Base-by-base conservation (phyloP, 2,329 filamentous ascomycete genomes). In the Gnomoniopsis smithogilvyi region DNA sequence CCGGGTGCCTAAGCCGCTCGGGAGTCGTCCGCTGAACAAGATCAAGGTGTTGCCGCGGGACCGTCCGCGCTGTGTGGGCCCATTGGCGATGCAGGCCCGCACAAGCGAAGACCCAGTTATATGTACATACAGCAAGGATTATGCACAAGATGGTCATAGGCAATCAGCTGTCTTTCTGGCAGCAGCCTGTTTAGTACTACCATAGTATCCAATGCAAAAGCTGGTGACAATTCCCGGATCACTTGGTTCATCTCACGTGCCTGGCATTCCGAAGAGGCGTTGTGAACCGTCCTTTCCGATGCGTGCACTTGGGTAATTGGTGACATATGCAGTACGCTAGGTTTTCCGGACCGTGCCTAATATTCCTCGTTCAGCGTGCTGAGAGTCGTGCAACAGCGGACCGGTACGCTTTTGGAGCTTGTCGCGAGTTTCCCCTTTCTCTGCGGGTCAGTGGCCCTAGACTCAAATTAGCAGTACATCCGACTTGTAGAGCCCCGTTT, bases 401-500 rank as follows among this genome's bases (percentile, higher is more conserved):
- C n/a, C 41, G 26, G 41, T 41, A 45, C 26, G n/a, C 38, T 51
- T 59, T 61, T 58, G 56, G 59, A 45, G 47, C 50, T 54, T 51
- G 51, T 59, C 47, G 59, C 56, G 53, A 61, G 48, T 24, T 41
- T 54, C 52, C 56, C 60, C 60, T 60, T 62, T 60, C 48, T 57
- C 34, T 59, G 56, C 48, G 56, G 65, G 63, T 49, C 45, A 62
- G 48, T 59, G 62, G 53, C 58, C 45, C 64, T 73, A 74, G 66
- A 60, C 72, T 69, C 51, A 58, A 73, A 76, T 65, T 43, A 73
- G 73, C 66, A 69, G 68, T 63, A 64, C 65, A 59, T 67, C 74
- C 74, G 73, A 68, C 66, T 66, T 67, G 66, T 64, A 72, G 67
- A 62, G 49, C 68, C 68, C 72, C 69, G 70, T 71, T 72, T 62